Conservation (phyloP, 148 eudicot species). For the Suaeda aralocaspica region DNA sequence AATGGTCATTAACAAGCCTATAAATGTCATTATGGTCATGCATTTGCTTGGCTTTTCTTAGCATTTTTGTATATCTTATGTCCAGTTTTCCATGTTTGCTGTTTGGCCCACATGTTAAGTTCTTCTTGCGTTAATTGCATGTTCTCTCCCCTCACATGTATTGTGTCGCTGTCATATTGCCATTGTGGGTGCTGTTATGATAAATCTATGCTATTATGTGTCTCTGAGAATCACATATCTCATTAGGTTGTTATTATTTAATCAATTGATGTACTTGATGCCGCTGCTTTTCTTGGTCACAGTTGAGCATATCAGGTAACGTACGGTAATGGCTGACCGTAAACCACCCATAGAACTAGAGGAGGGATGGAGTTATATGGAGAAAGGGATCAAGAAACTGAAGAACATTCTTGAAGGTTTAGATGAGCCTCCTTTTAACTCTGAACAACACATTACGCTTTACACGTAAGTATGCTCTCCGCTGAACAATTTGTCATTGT, state of each 20-base stretch:
- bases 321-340: constrained; percentile 15
- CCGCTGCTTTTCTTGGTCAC: constrained; percentile 1
- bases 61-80: not conserved
- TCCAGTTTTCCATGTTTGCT: not conserved
- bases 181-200: not conserved
- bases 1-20: not conserved
- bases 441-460: constrained; percentile 35
- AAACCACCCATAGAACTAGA: constrained; percentile 21
- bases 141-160: not conserved
- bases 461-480: constrained; percentile 31
- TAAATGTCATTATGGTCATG: not conserved
- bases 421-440: constrained; percentile 32
- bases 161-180: constrained; percentile 1
- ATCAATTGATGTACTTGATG: not conserved
- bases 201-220: not conserved
- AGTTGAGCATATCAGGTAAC: not conserved
- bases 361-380: constrained; percentile 38
- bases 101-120: not conserved
- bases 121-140: not conserved
- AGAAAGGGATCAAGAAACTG: constrained; percentile 34
- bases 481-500: not conserved
- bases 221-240: not conserved
- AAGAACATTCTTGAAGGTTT: constrained; percentile 34
- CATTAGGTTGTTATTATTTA: not conserved
- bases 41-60: not conserved